Base-by-base conservation (phyloP, 257 asterid genomes). In the Nicotiana undulata region DNA sequence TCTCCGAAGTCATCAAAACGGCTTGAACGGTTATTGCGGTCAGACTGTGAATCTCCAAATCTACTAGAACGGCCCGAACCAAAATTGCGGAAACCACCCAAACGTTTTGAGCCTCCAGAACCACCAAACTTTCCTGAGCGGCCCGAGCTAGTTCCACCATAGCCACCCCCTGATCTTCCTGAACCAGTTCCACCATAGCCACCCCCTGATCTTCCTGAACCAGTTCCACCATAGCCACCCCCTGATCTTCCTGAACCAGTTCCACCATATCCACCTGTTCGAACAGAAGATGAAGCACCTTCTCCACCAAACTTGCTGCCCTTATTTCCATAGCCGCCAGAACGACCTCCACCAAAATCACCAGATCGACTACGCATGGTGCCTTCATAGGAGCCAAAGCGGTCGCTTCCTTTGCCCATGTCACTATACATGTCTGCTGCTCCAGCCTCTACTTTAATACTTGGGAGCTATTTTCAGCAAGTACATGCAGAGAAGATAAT, bases 371-470 rank as follows among this genome's bases (percentile, higher is more conserved):
- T 92, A 80, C 91, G 83, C 52, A 90, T 88, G 74, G 61, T 66
- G 31, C 75, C 82, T 34, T 87, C 89, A 81, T 58, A 29, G 40
- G 51, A 85, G 58, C 93, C 89, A 81, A 79, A 84, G 60, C 90
- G 86, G 51, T 82, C 81, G 34, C 89, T 84, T 70, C 92, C 90
- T 37, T 51, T 86, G 9, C 81, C 91, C 85, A 83, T 80, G 75
- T 86, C 90, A 80, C 87, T 83, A 63, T 77, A 86, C 93, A 87
- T 83, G 88, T 84, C 91, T 82, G 84, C 51, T 18, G 90, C 80
- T 78, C 90, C 90, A 81, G 82, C 89, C 46, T 91, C 97, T 80
- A 91, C 95, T 34, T 90, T 87, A 77, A 93, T 86, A 81, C 80
- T 89, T 13, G 98, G 89, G 70, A 86, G 86, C 89, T 86, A 31